Evolutionary conservation across 2,329 filamentous ascomycete genomes (phyloP), one percentile per base, ranked within the genome.

Genomic region (Penicillium sp.): DNA sequence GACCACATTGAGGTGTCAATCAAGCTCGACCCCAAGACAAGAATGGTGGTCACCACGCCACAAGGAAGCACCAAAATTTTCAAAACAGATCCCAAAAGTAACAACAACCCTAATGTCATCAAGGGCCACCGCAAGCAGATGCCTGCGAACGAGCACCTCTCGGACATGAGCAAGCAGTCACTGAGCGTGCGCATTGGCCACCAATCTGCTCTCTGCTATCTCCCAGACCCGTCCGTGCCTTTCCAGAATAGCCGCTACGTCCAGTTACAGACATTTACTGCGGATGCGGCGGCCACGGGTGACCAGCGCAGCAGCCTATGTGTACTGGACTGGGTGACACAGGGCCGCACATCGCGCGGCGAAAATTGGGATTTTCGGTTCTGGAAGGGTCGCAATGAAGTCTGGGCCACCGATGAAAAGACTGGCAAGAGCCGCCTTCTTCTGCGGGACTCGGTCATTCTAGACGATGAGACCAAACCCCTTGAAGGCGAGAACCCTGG

Each of bases 1-100:
- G 93, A 98, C 64, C 74, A 79, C 49, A 84, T 97, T 63, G 74
- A 83, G 57, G 78, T 98, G 17, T 72, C 74, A 14, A 77, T 95
- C 46, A 75, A 77, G 7, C 73, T 95, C 33, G 78, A 79, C 8
- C 54, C 74, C 2, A 68, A 71, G 2, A 83, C 87, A 4, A 83
- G 81, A 45, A 77, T 96, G 38, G 69, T 79, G 7, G 80, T 73
- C 20, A 69, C 70, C n/a, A 76, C 73, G 0, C 71, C 77, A 1
- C 79, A 82, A 71, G 91, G 91, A 36, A 88, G 89, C 67, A 97
- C 93, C 45, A 98, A 97, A 70, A 82, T 98, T 55, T 97, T 95
- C 77, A 94, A 93, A 62, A 86, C 88, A 65, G 78, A 33, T 11
- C 51, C 55, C 21, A 51, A 40, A 27, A 46, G 32, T 35, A 42